A percentile compares a stretch with the other conserved stretches of the same genome.
phyloP scores from a whole-genome alignment of 768 basidiomycete species.

The Suillus spraguei region DNA sequence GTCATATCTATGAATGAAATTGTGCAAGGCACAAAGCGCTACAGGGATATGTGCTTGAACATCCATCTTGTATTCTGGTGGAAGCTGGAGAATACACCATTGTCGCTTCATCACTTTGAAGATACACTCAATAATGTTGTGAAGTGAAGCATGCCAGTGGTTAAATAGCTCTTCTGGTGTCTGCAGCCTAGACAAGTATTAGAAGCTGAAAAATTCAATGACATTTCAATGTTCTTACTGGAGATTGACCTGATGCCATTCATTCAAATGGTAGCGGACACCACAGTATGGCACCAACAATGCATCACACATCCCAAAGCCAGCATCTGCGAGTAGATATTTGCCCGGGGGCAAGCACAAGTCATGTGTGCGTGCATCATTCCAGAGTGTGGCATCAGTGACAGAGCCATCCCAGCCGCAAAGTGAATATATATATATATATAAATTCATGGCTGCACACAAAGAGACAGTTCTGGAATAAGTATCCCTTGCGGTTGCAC shows the following conservation, averaged over 20 bases:
- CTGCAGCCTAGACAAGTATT: background rate
- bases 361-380: slow-evolving; percentile 12
- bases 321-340: no score
- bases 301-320: no score
- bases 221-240: no score
- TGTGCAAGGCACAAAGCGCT: slow-evolving; percentile 26
- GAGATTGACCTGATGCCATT: no score
- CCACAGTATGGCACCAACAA: no score
- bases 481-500: no score
- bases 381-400: slow-evolving; percentile 17
- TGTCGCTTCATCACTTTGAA: slow-evolving; percentile 22
- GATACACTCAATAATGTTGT: no score
- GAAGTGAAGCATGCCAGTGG: no score
- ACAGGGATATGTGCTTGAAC: slow-evolving; percentile 26
- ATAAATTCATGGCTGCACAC: slow-evolving; percentile 20
- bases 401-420: slow-evolving; percentile 22
- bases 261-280: no score
- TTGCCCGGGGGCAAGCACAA: no score
- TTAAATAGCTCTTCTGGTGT: no score
- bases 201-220: no score
- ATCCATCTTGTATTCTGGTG: slow-evolving; percentile 17
- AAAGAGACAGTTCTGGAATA: slow-evolving; percentile 17
- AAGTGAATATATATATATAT: slow-evolving; percentile 16
- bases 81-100: slow-evolving; percentile 16
- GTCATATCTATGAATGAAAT: slow-evolving; percentile 21